Conservation (phyloP, 1,284 basidiomycete species). For the Malassezia obtusa region DNA sequence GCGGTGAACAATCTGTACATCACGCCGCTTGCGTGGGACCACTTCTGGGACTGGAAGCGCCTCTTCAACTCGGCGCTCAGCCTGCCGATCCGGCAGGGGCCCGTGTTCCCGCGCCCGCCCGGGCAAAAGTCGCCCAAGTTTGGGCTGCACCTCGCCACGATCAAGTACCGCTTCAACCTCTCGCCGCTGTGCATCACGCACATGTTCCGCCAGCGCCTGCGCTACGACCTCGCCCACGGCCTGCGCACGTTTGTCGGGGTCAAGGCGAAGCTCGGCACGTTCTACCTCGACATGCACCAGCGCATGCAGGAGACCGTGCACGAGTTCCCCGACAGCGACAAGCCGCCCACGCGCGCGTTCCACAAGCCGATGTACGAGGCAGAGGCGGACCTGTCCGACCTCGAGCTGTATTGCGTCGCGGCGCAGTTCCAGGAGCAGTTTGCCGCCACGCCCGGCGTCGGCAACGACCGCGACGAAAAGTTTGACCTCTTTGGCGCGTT, state of each 20-base stretch:
- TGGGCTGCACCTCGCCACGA: conserved; percentile 73
- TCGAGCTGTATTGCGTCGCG: conserved; percentile 69
- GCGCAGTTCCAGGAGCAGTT: conserved; percentile 57
- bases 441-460: conserved; percentile 12
- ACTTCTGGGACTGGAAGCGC: conserved; percentile 85
- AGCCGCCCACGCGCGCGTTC: conserved; percentile 17
- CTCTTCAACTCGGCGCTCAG: conserved; percentile 72
- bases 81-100: conserved; percentile 77
- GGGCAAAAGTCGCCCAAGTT: conserved; percentile 71
- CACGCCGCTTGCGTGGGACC: conserved; percentile 72
- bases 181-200: conserved; percentile 75
- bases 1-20: conserved; percentile 68
- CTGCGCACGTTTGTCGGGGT: conserved; percentile 68
- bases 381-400: conserved; percentile 67
- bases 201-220: conserved; percentile 69
- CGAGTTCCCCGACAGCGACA: conserved; percentile 39
- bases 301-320: conserved; percentile 64
- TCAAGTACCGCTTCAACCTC: conserved; percentile 81
- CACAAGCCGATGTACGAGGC: conserved; percentile 89
- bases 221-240: conserved; percentile 67
- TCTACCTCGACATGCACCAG: conserved; percentile 86
- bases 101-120: conserved; percentile 61
- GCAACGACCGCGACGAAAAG: conserved; percentile 31
- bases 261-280: conserved; percentile 70
- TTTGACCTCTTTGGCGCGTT: conserved; percentile 68